These are phyloP conservation scores for Penicillium decumbens DNA, from an alignment of 2,329 filamentous ascomycete species.

Conservation along the genomic window DNA sequence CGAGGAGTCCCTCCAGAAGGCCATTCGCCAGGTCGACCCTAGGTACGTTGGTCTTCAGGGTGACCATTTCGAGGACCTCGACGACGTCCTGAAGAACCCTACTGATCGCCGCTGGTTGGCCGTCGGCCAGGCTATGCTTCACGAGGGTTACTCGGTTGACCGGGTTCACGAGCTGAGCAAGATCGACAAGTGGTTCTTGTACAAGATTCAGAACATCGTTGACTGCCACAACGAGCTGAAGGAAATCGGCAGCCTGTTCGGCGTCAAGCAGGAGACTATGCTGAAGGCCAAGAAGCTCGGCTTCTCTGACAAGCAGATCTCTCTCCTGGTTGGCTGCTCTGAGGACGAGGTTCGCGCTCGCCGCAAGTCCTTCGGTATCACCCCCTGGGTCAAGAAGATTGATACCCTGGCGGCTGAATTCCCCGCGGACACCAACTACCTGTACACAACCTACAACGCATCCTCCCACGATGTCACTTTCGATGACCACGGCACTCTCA, in stretches of 20 bases:
- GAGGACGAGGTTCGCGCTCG: slow-evolving; percentile 86
- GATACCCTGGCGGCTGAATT: slow-evolving; percentile 97
- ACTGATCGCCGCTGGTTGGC: slow-evolving; percentile 96
- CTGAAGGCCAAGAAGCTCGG: slow-evolving; percentile 94
- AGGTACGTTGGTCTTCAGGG: slow-evolving; percentile 90
- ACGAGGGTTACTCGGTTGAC: slow-evolving; percentile 92
- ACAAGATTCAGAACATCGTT: slow-evolving; percentile 97
- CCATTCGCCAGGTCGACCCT: slow-evolving; percentile 93
- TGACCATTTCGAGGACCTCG: slow-evolving; percentile 87
- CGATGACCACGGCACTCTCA: slow-evolving; percentile 82
- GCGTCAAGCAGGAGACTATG: slow-evolving; percentile 81
- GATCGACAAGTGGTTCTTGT: slow-evolving; percentile 99
- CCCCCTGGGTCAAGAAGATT: slow-evolving; percentile 96
- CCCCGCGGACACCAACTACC: slow-evolving; percentile 89
- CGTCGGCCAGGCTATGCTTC: slow-evolving; percentile 94
- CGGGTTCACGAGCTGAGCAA: slow-evolving; percentile 89
- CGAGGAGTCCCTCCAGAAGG: slow-evolving; percentile 98
- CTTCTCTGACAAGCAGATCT: slow-evolving; percentile 96
- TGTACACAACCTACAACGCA: slow-evolving; percentile 97
- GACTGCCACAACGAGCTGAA: slow-evolving; percentile 83
- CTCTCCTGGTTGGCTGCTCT: slow-evolving; percentile 72
- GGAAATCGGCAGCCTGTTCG: slow-evolving; percentile 73
- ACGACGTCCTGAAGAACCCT: slow-evolving; percentile 83
- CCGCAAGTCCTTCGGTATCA: slow-evolving; percentile 81
- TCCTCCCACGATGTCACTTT: slow-evolving; percentile 90